Evolutionary conservation across 2,329 filamentous ascomycete species (phyloP), one percentile per base, ranked within the genome.

Genomic region (Zymoseptoria crescenta): DNA sequence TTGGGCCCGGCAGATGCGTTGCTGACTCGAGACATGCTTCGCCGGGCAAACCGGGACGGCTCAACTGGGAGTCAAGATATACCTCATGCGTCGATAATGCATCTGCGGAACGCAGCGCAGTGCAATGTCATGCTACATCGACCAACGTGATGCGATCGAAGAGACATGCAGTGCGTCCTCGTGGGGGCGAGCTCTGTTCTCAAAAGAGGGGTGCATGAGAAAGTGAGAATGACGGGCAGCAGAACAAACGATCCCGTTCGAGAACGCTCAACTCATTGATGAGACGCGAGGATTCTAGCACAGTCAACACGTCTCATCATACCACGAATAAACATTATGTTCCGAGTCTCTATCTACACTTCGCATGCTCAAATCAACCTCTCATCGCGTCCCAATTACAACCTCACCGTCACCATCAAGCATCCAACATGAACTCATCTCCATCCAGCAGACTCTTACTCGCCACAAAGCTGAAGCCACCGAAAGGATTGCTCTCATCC

Each of bases 391-490:
- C n/a, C n/a, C n/a, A n/a, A n/a, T n/a, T n/a, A n/a, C 59, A 21
- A 48, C 60, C 67, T 24, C 24, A 24, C 66, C n/a, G n/a, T n/a
- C 66, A 56, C 57, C 66, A 64, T 71, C 69, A 72, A 67, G 58
- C 67, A 20, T 64, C 67, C n/a, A 73, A 61, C 69, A 72, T 69
- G 54, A 71, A 72, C 28, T 68, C 62, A 19, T 72, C 69, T 49
- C 64, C 69, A 21, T 80, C 77, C 50, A 81, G 68, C 65, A 81
- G 66, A 65, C 79, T 81, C 65, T 75, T 72, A 61, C 77, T 80
- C 29, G 79, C 79, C 16, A 81, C 79, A 64, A 78, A 81, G 68
- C 79, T 81, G 65, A 81, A 81, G 0, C 79, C 79, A 10, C 79
- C 79, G 67, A 81, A 81, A 0, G 78, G 77, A 67, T 81, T 75